Conservation (phyloP, 1,284 basidiomycete genomes). For the Trichosporon sp. region DNA sequence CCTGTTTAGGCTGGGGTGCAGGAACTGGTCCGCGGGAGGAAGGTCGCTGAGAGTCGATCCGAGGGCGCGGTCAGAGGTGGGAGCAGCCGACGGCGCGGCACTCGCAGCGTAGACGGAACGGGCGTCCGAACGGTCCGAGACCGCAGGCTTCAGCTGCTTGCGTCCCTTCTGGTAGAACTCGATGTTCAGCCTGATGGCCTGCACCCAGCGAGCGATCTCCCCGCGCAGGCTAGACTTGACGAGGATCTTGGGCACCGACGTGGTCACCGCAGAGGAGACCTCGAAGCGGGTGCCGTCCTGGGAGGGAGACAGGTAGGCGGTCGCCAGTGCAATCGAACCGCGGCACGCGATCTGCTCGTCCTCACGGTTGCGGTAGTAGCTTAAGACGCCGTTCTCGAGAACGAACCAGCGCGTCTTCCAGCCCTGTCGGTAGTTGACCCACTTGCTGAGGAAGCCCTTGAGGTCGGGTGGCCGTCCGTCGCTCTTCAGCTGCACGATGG, state of each 20-base stretch:
- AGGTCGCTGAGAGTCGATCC: constrained; percentile 25
- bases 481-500: constrained; percentile 36
- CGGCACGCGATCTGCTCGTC: constrained; percentile 83
- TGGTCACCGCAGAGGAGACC: constrained; percentile 59
- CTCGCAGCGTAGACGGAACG: constrained; percentile 11
- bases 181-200: constrained; percentile 67
- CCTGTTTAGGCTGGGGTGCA: constrained; percentile 41
- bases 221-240: constrained; percentile 85
- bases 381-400: constrained; percentile 75
- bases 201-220: constrained; percentile 82
- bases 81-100: neutral
- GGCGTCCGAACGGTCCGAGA: constrained; percentile 9
- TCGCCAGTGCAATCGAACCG: constrained; percentile 84
- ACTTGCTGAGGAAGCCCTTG: constrained; percentile 59
- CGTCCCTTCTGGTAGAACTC: constrained; percentile 56
- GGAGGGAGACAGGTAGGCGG: constrained; percentile 60
- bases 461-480: constrained; percentile 58
- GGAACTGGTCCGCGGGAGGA: constrained; percentile 36
- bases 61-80: constrained; percentile 27
- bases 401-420: constrained; percentile 95
- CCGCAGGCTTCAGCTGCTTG: neutral
- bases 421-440: constrained; percentile 56
- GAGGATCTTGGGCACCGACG: constrained; percentile 64
- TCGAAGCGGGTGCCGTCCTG: constrained; percentile 65
- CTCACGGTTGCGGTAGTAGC: constrained; percentile 80